Evolutionary conservation across 805 yeast species (phyloP).

Genomic region (Geotrichum ghanense): DNA sequence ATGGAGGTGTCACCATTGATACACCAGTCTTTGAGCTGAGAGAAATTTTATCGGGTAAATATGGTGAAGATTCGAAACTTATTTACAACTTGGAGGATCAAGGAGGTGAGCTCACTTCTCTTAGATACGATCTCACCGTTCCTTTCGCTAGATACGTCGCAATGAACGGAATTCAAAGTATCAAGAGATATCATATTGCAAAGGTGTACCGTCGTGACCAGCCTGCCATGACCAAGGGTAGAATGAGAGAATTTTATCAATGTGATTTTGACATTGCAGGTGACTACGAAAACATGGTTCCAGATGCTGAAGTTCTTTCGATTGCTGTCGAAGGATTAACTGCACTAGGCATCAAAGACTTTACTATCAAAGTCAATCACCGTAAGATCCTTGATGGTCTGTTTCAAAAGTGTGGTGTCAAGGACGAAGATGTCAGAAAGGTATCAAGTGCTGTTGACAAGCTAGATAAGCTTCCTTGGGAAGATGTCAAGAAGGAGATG

Average conservation of each 20-base stretch:
- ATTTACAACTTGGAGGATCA: constrained; percentile 95
- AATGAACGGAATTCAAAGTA: constrained; percentile 79
- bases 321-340: constrained; percentile 77
- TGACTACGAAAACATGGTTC: constrained; percentile 82
- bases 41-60: constrained; percentile 91
- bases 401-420: constrained; percentile 89
- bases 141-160: constrained; percentile 98
- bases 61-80: constrained; percentile 96
- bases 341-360: constrained; percentile 74
- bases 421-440: constrained; percentile 85
- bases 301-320: constrained; percentile 84
- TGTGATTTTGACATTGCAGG: constrained; percentile 99
- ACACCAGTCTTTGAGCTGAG: constrained; percentile 96
- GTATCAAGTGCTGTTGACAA: constrained; percentile 94
- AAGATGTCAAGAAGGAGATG: constrained; percentile 84
- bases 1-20: constrained; percentile 97
- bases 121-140: constrained; percentile 94
- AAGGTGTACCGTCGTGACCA: constrained; percentile 98
- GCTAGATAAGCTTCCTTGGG: constrained; percentile 94
- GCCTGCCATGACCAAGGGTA: constrained; percentile 99
- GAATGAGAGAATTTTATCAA: constrained; percentile 99
- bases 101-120: constrained; percentile 94
- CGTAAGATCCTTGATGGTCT: constrained; percentile 94
- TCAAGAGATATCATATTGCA: constrained; percentile 94
- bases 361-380: constrained; percentile 88